A percentile compares a stretch with the other conserved stretches of the same genome.
Conservation (phyloP, 306 rosid species). For the Cercis canadensis region DNA sequence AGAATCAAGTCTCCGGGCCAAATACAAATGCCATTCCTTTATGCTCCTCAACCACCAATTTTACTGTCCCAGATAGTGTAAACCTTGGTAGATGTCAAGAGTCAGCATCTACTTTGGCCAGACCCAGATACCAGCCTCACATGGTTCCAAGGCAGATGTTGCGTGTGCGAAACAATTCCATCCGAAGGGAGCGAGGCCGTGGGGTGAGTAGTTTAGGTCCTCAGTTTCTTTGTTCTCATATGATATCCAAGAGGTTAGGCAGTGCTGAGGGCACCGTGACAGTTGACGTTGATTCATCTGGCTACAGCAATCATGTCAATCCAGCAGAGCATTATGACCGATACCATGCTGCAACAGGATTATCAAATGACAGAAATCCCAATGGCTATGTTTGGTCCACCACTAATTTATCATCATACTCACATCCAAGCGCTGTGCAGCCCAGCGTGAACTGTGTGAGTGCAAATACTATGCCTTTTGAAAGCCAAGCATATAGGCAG, state of each 20-base stretch:
- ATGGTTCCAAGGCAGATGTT: constrained; percentile 34
- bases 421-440: constrained; percentile 33
- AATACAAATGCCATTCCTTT: constrained; percentile 13
- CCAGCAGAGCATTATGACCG: constrained; percentile 26
- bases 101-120: constrained; percentile 34
- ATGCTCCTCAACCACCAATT: constrained; percentile 25
- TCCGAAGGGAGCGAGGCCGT: constrained; percentile 48
- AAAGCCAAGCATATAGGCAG: constrained; percentile 35
- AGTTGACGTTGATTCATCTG: constrained; percentile 38
- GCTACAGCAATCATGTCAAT: constrained; percentile 35
- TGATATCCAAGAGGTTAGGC: constrained; percentile 44
- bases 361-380: constrained; percentile 29
- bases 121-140: constrained; percentile 43
- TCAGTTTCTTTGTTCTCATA: constrained; percentile 28
- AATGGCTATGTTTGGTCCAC: constrained; percentile 26
- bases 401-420: constrained; percentile 4
- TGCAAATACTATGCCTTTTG: constrained; percentile 40
- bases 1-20: constrained; percentile 44
- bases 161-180: constrained; percentile 44
- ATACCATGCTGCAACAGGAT: constrained; percentile 27
- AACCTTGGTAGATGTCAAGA: constrained; percentile 43
- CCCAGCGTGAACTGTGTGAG: constrained; percentile 32
- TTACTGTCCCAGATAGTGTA: constrained; percentile 39
- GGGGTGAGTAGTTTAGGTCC: constrained; percentile 37
- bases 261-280: constrained; percentile 25